phyloP scores from a whole-genome alignment of 768 basidiomycete species.

The Mycena albidolilacea region DNA sequence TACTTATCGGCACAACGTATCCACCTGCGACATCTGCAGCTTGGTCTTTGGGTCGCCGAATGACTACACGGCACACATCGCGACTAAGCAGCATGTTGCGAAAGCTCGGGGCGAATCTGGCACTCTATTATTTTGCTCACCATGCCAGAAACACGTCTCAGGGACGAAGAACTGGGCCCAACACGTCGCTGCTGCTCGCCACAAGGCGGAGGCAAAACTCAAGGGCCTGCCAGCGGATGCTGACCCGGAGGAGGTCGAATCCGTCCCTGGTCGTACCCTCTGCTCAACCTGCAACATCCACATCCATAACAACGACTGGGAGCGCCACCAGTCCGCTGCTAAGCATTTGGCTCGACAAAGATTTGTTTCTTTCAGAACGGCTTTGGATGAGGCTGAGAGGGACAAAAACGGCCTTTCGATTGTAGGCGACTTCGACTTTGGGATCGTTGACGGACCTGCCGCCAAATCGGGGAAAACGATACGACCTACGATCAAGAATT shows the following conservation, averaged over 20 bases:
- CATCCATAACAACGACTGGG: slow-evolving; percentile 50
- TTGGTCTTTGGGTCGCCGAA: slow-evolving; percentile 47
- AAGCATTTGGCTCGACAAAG: slow-evolving; percentile 56
- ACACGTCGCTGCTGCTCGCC: slow-evolving; percentile 44
- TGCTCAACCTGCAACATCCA: slow-evolving; percentile 50
- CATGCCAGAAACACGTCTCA: slow-evolving; percentile 49
- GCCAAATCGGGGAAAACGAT: slow-evolving; percentile 44
- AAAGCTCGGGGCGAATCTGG: slow-evolving; percentile 43
- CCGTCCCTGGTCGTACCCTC: slow-evolving; percentile 39
- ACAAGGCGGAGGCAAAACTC: slow-evolving; percentile 33
- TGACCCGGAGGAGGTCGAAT: slow-evolving; percentile 48
- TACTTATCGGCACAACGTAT: slow-evolving; percentile 52
- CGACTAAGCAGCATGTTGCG: slow-evolving; percentile 47
- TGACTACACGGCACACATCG: slow-evolving; percentile 49
- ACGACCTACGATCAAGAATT: slow-evolving; percentile 46
- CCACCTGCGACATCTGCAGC: slow-evolving; percentile 56
- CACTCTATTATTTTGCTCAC: slow-evolving; percentile 44
- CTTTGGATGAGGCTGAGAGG: slow-evolving; percentile 66
- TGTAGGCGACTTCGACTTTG: slow-evolving; percentile 64
- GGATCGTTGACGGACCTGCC: slow-evolving; percentile 58
- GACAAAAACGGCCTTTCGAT: slow-evolving; percentile 69
- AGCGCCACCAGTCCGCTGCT: slow-evolving; percentile 45
- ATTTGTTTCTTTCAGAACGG: slow-evolving; percentile 57
- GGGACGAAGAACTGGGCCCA: slow-evolving; percentile 42
- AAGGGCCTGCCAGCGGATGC: slow-evolving; percentile 46